These are phyloP conservation scores for Russula vinacea DNA, from an alignment of 768 basidiomycete species.

Conservation along the genomic window DNA sequence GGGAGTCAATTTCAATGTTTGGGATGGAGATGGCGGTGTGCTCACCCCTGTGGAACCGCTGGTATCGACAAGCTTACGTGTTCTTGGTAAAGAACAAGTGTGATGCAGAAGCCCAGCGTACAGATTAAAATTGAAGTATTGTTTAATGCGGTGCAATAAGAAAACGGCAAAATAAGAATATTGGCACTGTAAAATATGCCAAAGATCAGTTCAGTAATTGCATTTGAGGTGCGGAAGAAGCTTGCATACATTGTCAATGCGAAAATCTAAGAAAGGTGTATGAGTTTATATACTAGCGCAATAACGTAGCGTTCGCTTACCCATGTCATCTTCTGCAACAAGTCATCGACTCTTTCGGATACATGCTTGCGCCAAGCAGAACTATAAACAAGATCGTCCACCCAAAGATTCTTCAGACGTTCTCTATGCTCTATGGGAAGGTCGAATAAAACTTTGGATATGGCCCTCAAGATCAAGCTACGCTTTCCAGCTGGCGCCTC, in stretches of 20 bases:
- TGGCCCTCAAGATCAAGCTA: background rate
- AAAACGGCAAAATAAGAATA: constrained; percentile 2
- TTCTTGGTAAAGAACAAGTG: constrained; percentile 7
- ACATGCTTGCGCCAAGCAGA: constrained; percentile 17
- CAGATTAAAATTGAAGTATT: constrained; percentile 8
- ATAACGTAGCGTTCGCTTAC: background rate
- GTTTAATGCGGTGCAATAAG: background rate
- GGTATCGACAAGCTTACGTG: background rate
- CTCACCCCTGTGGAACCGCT: constrained; percentile 6
- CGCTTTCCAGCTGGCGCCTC: constrained; percentile 1
- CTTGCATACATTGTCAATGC: constrained; percentile 11
- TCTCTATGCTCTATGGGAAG: constrained; percentile 5
- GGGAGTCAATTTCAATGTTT: background rate
- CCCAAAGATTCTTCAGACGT: constrained; percentile 11
- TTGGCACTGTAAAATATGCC: constrained; percentile 12
- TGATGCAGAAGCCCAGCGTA: background rate
- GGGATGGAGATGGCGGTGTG: background rate
- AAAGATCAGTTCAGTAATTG: background rate
- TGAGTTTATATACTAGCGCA: background rate
- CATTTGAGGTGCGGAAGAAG: background rate
- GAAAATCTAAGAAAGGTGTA: background rate
- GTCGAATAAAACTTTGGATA: constrained; percentile 15
- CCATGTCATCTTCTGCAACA: background rate
- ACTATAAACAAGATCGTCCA: constrained; percentile 4
- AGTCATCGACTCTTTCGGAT: constrained; percentile 6